These are phyloP conservation scores for Ceratocystis alfenasii DNA, from an alignment of 2,329 filamentous ascomycete species.

Conservation along the genomic window DNA sequence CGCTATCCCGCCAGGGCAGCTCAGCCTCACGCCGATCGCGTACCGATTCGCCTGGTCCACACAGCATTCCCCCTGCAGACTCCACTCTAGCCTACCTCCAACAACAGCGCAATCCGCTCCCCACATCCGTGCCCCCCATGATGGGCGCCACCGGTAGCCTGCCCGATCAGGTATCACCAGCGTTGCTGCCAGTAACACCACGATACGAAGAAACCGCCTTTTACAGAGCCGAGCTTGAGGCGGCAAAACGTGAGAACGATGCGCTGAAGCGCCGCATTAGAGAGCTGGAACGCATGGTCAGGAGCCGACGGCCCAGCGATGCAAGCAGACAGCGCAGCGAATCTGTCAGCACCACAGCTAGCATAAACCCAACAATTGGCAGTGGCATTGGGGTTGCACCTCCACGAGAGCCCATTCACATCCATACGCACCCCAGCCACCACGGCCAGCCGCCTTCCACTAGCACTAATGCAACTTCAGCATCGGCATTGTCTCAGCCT, in stretches of 20 bases:
- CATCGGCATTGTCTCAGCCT: neutral
- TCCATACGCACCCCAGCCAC: conserved; percentile 23
- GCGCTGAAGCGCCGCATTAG: conserved; percentile 47
- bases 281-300: conserved; percentile 47
- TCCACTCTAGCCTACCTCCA: conserved; percentile 39
- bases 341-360: conserved; percentile 42
- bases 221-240: conserved; percentile 49
- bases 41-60: conserved; percentile 36
- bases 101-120: conserved; percentile 34
- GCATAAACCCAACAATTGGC: conserved; percentile 30
- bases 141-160: conserved; percentile 18
- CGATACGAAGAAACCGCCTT: conserved; percentile 52
- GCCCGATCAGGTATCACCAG: conserved; percentile 35
- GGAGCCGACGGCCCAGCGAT: conserved; percentile 39
- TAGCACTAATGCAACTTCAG: neutral
- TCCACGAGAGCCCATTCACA: conserved; percentile 19
- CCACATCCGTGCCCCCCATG: conserved; percentile 27
- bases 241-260: conserved; percentile 53
- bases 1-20: conserved; percentile 45
- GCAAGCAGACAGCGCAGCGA: conserved; percentile 36
- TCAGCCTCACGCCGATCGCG: conserved; percentile 42
- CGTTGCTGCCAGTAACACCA: conserved; percentile 43
- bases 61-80: conserved; percentile 21
- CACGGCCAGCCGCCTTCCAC: conserved; percentile 30
- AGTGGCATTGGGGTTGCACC: conserved; percentile 23